Conservation (phyloP, 129 eudicot genomes). For the Centrapalus pauciflorus region DNA sequence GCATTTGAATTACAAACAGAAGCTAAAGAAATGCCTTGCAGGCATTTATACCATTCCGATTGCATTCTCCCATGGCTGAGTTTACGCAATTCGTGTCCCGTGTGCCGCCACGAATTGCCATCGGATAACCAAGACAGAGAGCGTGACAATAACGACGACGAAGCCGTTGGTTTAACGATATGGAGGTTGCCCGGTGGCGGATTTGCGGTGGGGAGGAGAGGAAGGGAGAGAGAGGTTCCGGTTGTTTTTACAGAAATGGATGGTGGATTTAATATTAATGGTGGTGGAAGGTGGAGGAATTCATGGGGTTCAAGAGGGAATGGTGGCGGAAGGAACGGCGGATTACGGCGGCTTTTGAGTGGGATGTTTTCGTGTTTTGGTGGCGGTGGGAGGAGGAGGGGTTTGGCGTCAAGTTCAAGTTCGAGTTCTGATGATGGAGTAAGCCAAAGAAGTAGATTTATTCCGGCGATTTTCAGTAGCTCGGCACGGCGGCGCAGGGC, state of each 20-base stretch:
- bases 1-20: conserved; percentile 55
- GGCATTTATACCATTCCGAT: conserved; percentile 80
- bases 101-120: conserved; percentile 83
- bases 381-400: conserved; percentile 33
- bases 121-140: conserved; percentile 30
- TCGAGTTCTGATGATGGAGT: conserved; percentile 59
- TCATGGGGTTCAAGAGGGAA: conserved; percentile 66
- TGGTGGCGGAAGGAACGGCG: conserved; percentile 44
- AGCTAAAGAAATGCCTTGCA: conserved; percentile 87
- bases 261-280: conserved; percentile 56
- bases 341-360: conserved; percentile 49
- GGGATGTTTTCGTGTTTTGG: conserved; percentile 72
- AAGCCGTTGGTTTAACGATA: conserved; percentile 66
- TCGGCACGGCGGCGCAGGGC: conserved; percentile 46
- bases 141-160: conserved; percentile 36
- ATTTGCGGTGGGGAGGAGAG: conserved; percentile 94
- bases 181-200: conserved; percentile 99
- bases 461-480: conserved; percentile 42
- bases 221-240: conserved; percentile 76
- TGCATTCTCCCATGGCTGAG: conserved; percentile 89
- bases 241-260: conserved; percentile 83
- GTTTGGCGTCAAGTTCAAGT: conserved; percentile 33
- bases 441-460: conserved; percentile 40
- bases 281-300: conserved; percentile 55
- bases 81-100: conserved; percentile 90